A percentile compares a stretch with the other conserved stretches of the same genome.
Evolutionary conservation across 306 rosid species (phyloP).

Genomic region (Pyrus bretschneideri): DNA sequence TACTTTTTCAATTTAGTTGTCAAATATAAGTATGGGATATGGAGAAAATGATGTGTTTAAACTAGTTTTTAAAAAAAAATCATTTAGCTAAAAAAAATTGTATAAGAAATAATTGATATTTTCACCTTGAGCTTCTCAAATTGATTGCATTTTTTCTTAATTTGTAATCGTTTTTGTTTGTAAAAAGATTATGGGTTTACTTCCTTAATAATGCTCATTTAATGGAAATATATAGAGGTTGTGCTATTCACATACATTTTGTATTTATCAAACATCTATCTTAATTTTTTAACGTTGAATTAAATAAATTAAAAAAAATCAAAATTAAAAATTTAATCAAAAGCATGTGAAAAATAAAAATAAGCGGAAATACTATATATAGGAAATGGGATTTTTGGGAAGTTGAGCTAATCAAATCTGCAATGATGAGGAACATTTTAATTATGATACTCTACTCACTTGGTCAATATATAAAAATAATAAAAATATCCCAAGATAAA

Average conservation of each 20-base stretch:
- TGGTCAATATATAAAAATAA: neutral
- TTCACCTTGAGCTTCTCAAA: neutral
- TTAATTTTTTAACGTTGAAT: accelerated
- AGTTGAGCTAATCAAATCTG: neutral
- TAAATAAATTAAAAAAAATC: too few relatives aligned
- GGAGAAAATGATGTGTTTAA: neutral
- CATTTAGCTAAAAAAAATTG: neutral
- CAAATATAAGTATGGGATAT: too few relatives aligned
- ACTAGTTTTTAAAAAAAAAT: too few relatives aligned
- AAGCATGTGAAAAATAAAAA: accelerated
- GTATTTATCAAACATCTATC: too few relatives aligned
- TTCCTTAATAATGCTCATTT: neutral
- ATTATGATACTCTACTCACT: neutral
- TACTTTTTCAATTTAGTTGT: too few relatives aligned
- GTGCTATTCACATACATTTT: too few relatives aligned
- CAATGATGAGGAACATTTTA: neutral
- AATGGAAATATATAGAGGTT: neutral
- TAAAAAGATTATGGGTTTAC: neutral
- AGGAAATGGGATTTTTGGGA: neutral
- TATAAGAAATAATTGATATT: too few relatives aligned
- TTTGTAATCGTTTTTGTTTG: neutral
- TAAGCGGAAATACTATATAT: too few relatives aligned
- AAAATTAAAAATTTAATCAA: too few relatives aligned
- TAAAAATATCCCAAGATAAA: neutral
- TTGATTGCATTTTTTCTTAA: neutral